These are phyloP conservation scores for Kregervanrija pseudodelftensis DNA, from an alignment of 805 yeast species.

Conservation along the genomic window DNA sequence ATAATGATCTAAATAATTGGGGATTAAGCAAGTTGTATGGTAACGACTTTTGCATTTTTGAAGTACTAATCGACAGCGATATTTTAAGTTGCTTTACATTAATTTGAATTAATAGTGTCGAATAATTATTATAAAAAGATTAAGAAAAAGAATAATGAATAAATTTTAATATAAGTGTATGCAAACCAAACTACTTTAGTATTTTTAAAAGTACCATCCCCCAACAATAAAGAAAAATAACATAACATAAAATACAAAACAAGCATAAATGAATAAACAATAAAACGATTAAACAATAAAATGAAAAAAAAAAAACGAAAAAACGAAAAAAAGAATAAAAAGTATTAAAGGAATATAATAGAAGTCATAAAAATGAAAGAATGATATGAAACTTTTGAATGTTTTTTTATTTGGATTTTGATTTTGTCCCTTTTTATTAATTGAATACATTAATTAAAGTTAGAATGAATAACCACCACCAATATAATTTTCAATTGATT, in stretches of 20 bases:
- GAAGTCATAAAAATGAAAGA: no score
- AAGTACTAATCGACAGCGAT: constrained; percentile 25
- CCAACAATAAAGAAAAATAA: no score
- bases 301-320: no score
- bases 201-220: not conserved
- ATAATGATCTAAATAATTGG: constrained; percentile 26
- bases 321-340: no score
- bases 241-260: no score
- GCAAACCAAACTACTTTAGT: not conserved
- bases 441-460: not conserved
- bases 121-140: not conserved
- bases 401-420: no score
- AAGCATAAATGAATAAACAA: no score
- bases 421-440: no score
- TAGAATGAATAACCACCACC: constrained; percentile 19
- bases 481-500: constrained; percentile 24
- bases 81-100: constrained; percentile 24
- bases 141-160: not conserved
- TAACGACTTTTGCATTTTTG: constrained; percentile 22
- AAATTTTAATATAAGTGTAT: not conserved
- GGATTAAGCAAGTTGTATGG: constrained; percentile 27
- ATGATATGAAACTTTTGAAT: no score
- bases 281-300: no score
- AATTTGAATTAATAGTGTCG: constrained; percentile 7
- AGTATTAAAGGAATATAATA: no score